phyloP scores from a whole-genome alignment of 2,329 filamentous ascomycete species.

The Gliomastix tumulicola region DNA sequence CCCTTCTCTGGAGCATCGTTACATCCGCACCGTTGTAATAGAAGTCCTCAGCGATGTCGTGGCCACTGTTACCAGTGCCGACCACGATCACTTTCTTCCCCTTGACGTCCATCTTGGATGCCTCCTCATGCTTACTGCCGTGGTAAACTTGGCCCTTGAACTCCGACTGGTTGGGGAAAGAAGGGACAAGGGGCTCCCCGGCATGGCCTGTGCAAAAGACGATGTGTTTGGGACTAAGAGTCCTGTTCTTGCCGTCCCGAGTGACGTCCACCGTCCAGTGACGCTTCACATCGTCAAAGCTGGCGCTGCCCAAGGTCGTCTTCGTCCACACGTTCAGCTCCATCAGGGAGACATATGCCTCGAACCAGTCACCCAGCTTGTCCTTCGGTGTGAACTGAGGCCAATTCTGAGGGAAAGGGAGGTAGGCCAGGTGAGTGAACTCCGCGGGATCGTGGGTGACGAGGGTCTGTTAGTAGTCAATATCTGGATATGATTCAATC shows the following conservation, averaged over 20 bases:
- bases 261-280: slow-evolving; percentile 49
- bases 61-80: slow-evolving; percentile 61
- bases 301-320: slow-evolving; percentile 18
- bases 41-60: slow-evolving; percentile 64
- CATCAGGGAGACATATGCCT: slow-evolving; percentile 51
- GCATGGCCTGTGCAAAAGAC: slow-evolving; percentile 63
- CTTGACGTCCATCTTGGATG: slow-evolving; percentile 28
- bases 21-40: slow-evolving; percentile 59
- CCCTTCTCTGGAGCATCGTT: slow-evolving; percentile 62
- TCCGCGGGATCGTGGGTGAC: slow-evolving; percentile 59
- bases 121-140: slow-evolving; percentile 51
- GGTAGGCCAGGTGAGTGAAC: slow-evolving; percentile 51
- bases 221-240: slow-evolving; percentile 53
- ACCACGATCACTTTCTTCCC: slow-evolving; percentile 58
- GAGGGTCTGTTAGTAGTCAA: slow-evolving; percentile 26
- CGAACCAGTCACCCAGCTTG: slow-evolving; percentile 59
- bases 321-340: slow-evolving; percentile 59
- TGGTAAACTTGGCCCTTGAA: slow-evolving; percentile 59
- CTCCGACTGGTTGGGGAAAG: slow-evolving; percentile 45
- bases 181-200: slow-evolving; percentile 55
- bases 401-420: slow-evolving; percentile 54
- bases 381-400: slow-evolving; percentile 62
- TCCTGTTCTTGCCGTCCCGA: slow-evolving; percentile 38
- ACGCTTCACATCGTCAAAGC: slow-evolving; percentile 40
- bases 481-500: background rate